A percentile compares a stretch with the other conserved stretches of the same genome.
phyloP scores from a whole-genome alignment of 139 green algal species.

The Eudorina sp. region DNA sequence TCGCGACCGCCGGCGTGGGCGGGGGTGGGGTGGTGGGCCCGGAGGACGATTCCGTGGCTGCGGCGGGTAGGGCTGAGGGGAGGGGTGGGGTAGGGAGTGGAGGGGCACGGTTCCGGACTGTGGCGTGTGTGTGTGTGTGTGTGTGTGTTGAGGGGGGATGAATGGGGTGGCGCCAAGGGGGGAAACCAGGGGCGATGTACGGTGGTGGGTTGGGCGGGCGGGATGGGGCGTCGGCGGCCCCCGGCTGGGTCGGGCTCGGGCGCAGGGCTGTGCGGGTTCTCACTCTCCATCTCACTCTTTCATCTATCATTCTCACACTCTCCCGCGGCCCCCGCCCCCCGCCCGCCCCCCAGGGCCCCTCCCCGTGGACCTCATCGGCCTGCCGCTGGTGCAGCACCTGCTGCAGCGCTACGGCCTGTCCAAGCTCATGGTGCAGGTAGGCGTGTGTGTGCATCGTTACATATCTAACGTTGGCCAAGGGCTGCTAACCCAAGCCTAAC shows the following conservation, averaged over 20 bases:
- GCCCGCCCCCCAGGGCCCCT: slow-evolving; percentile 8
- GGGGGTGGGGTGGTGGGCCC: neutral
- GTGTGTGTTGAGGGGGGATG: too few relatives aligned
- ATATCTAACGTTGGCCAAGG: too few relatives aligned
- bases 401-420: slow-evolving; percentile 40
- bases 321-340: neutral
- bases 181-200: neutral
- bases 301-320: neutral
- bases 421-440: slow-evolving; percentile 40
- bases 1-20: neutral
- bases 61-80: neutral
- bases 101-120: too few relatives aligned
- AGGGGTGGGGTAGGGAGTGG: too few relatives aligned
- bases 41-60: slow-evolving; percentile 9
- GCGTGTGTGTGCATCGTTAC: neutral
- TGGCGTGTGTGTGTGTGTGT: neutral
- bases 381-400: slow-evolving; percentile 17
- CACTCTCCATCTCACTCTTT: neutral
- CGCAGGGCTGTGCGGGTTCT: too few relatives aligned
- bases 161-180: neutral
- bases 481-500: too few relatives aligned
- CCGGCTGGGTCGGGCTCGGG: too few relatives aligned
- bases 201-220: neutral
- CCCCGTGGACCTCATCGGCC: neutral
- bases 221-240: neutral